Conservation (phyloP, 1,139 yeast genomes). For the Citeromyces hawaiiensis region DNA sequence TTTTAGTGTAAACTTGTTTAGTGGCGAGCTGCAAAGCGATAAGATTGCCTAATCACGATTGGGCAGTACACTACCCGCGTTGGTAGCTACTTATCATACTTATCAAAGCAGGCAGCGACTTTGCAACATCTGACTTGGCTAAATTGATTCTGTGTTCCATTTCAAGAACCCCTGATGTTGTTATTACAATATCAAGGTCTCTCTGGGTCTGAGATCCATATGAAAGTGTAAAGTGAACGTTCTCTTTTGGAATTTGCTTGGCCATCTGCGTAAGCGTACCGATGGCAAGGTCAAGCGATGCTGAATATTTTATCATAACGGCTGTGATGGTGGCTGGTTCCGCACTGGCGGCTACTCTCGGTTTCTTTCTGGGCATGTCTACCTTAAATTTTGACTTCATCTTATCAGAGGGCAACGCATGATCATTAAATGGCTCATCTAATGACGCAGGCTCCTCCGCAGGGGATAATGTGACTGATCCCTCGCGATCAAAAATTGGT, state of each 20-base stretch:
- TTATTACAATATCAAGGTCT: background rate
- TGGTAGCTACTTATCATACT: background rate
- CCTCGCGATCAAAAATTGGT: background rate
- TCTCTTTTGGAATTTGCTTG: background rate
- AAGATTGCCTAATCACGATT: conserved; percentile 1
- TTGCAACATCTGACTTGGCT: background rate
- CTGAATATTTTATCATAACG: background rate
- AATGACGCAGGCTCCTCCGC: background rate
- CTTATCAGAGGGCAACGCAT: background rate
- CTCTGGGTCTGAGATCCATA: background rate
- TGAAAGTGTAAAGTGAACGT: background rate
- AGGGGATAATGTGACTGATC: background rate
- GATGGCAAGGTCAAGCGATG: background rate
- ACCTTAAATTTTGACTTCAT: background rate
- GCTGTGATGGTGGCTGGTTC: background rate
- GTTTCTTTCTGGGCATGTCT: background rate
- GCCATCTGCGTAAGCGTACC: background rate
- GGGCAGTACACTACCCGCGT: background rate
- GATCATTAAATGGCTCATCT: background rate
- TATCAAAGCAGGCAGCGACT: background rate
- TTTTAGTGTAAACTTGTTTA: background rate
- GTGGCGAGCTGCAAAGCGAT: conserved; percentile 1
- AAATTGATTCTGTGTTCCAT: background rate
- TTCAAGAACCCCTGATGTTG: background rate
- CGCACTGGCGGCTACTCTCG: background rate